These are phyloP conservation scores for Oidiodendron maius DNA, from an alignment of 495 filamentous ascomycete genomes.

Conservation along the genomic window DNA sequence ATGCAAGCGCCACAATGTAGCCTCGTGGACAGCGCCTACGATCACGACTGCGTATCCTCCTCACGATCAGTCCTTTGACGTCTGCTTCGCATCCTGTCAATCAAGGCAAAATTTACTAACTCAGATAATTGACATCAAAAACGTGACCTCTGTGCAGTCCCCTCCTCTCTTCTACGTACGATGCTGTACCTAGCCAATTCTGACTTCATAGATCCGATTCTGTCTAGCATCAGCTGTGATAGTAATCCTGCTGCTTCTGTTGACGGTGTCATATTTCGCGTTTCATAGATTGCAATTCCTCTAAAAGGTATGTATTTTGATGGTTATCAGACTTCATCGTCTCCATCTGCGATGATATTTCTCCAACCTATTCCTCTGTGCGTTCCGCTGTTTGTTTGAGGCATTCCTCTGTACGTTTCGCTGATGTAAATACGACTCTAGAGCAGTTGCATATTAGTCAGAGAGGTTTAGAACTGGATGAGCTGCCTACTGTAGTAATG, in stretches of 20 bases:
- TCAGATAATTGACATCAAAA: too few relatives aligned
- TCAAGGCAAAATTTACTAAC: too few relatives aligned
- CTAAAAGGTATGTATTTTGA: constrained; percentile 4
- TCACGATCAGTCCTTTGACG: too few relatives aligned
- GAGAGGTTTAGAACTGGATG: not conserved
- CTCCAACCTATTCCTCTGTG: not conserved
- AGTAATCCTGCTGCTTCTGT: constrained; percentile 1
- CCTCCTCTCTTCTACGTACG: too few relatives aligned
- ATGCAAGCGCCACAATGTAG: too few relatives aligned
- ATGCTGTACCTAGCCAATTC: too few relatives aligned
- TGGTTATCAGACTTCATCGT: constrained; percentile 2
- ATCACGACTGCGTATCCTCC: too few relatives aligned
- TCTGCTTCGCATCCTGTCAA: too few relatives aligned
- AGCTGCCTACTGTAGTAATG: not conserved
- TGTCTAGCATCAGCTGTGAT: not conserved
- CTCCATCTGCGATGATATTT: not conserved
- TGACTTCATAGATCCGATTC: too few relatives aligned
- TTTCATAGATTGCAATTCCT: constrained; percentile 2
- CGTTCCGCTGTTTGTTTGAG: not conserved
- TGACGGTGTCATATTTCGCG: not conserved
- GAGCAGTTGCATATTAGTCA: not conserved
- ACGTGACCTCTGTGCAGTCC: too few relatives aligned
- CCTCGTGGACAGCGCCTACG: too few relatives aligned
- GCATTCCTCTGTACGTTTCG: not conserved
- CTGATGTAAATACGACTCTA: not conserved